phyloP scores from a whole-genome alignment of 2,329 filamentous ascomycete species.

The Proliferodiscus dingleyae region DNA sequence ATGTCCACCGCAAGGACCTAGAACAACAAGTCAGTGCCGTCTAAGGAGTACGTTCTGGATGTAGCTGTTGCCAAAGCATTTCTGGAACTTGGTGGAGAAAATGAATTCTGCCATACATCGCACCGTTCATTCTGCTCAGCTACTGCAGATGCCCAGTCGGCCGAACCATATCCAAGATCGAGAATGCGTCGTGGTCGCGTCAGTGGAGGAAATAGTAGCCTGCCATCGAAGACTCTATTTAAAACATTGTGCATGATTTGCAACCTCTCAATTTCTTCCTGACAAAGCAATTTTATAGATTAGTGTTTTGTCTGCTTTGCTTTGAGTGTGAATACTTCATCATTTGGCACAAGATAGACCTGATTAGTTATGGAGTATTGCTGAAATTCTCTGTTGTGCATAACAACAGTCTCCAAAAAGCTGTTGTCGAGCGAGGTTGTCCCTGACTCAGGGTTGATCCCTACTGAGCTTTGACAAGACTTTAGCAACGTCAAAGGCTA shows the following conservation, averaged over 20 bases:
- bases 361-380: slow-evolving; percentile 59
- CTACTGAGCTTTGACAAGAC: no score
- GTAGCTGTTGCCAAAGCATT: no score
- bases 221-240: slow-evolving; percentile 58
- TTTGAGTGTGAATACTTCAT: slow-evolving; percentile 51
- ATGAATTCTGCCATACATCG: slow-evolving; percentile 45
- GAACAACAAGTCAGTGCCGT: slow-evolving; percentile 5
- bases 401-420: slow-evolving; percentile 53
- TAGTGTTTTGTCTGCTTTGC: slow-evolving; percentile 1
- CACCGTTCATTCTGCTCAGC: slow-evolving; percentile 59
- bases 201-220: slow-evolving; percentile 66
- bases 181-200: slow-evolving; percentile 53
- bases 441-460: slow-evolving; percentile 38
- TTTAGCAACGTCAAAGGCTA: no score
- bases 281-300: slow-evolving; percentile 2
- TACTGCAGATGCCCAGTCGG: slow-evolving; percentile 64
- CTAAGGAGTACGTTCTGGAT: no score
- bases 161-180: slow-evolving; percentile 70
- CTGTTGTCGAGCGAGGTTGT: slow-evolving; percentile 49
- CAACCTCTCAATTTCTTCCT: slow-evolving; percentile 66
- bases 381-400: slow-evolving; percentile 63
- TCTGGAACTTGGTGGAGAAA: no score
- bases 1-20: slow-evolving; percentile 70
- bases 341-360: slow-evolving; percentile 64
- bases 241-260: slow-evolving; percentile 60